Base-by-base conservation (phyloP, 768 basidiomycete genomes). In the Podaxis sp. region DNA sequence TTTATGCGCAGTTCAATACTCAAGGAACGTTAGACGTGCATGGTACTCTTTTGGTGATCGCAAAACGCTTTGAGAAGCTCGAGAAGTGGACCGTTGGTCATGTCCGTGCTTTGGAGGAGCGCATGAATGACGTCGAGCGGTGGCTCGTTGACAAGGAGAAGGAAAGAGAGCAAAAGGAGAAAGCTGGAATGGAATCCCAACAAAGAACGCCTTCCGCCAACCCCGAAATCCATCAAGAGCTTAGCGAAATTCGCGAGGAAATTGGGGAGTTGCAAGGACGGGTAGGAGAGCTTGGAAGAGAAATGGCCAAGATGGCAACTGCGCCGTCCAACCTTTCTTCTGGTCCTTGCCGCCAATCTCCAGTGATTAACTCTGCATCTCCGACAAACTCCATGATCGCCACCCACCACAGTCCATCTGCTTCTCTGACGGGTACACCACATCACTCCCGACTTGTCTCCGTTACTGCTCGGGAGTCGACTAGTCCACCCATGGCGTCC, bases 41-140 rank as follows among this genome's bases (percentile, higher is more conserved):
- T 11, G 86, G 82, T 1, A 94, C 93, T 0, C 77, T 95, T 4
- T 75, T 95, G 24, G 82, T 84, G 11, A 85, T 95, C 48, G 90
- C 91, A 12, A 85, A 83, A 62, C 86, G 93, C 22, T 94, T 95
- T 63, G 93, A 95, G 73, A 95, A 95, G 71, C 82, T 95, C 12
- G 93, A 95, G 71, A 89, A 89, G 65, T 95, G 93, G 93, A 89
- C 92, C 0, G 91, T 95, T 2, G 87, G 90, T 5, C 93, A 95
- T 67, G 91, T 93, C 2, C 87, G 93, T 58, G 93, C 93, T 1
- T 76, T 95, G n/a, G 93, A 95, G 67, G 93, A 94, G 20, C 84
- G 93, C 36, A 95, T 95, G 92, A 86, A 87, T 64, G 93, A 95
- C 61, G 93, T 95, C n/a, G 93, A 95, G 71, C 81, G 87, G 50